Conservation (phyloP, 225 moss, liverwort and hornwort species). For the Pleurozium schreberi region DNA sequence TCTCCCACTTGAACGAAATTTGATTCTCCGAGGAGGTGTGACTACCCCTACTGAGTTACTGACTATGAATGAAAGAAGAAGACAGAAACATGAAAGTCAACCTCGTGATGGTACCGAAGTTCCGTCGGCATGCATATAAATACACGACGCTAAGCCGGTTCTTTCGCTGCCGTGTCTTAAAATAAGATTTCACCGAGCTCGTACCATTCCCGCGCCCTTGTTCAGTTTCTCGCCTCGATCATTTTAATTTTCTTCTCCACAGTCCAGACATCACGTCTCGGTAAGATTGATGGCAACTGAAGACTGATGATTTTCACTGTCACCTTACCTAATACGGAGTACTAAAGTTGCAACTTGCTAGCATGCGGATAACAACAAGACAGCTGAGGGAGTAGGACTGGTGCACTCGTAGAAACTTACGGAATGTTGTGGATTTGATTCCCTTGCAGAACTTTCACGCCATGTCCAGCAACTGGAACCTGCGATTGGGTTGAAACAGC, state of each 20-base stretch:
- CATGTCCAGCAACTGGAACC: slow-evolving; percentile 2
- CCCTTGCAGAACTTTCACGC: slow-evolving; percentile 7
- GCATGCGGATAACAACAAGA: no score
- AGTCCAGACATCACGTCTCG: background rate
- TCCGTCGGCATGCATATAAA: background rate
- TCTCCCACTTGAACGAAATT: background rate
- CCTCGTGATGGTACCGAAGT: background rate
- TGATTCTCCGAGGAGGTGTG: no score
- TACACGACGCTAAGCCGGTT: background rate
- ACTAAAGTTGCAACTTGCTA: background rate
- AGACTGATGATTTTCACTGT: background rate
- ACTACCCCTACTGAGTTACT: no score
- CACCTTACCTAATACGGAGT: background rate
- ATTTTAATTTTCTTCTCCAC: background rate
- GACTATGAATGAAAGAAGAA: background rate
- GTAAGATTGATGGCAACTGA: background rate
- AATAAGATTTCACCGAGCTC: background rate
- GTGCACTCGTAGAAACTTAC: background rate
- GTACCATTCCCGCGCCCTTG: background rate
- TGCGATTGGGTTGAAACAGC: slow-evolving; percentile 28
- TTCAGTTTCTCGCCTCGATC: background rate
- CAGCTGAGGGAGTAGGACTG: background rate
- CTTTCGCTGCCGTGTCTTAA: background rate
- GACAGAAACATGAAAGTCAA: background rate
- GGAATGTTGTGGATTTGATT: background rate